Base-by-base conservation (phyloP, 1,284 basidiomycete species). In the Heterobasidion annosum region DNA sequence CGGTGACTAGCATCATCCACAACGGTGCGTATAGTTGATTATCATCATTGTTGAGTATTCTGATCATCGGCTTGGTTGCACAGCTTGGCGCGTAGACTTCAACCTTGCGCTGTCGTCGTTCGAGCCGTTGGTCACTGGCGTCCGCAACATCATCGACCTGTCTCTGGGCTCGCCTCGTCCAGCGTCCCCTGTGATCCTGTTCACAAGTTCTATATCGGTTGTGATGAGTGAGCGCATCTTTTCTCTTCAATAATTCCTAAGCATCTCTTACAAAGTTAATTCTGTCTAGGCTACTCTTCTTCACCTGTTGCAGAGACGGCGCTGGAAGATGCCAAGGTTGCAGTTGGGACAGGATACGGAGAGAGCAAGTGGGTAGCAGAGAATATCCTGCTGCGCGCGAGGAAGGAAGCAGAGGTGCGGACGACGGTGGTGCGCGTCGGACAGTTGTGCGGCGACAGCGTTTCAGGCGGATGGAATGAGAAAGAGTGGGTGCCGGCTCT, bases 401-500 rank as follows among this genome's bases (percentile, higher is more conserved):
- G 49, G 43, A 61, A 54, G 55, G 58, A 56, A 37, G 63, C 55
- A 2, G 58, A 58, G 0, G 57, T 75, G 33, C 57, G 56, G 3
- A 61, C 67, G 0, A 58, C 67, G 12, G 62, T 70, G 12, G 64
- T 75, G 7, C 68, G 75, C 12, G 67, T 77, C 37, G 75, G 74
- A 1, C 75, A 77, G 59, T 61, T 78, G 12, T 67, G 67, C 44
- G 74, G 75, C 3, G 65, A 66, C 48, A 57, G 61, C 8, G 52
- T 56, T 7, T 70, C 67, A 52, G 76, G 77, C 0, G 65, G 64
- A 12, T 78, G 77, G 76, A 71, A 69, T 47, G 60, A 65, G 47
- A 64, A 61, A 15, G 75, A 79, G 50, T 77, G 75, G 75, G 63
- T 76, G 10, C 75, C 75, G 0, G 64, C 67, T 45, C 63, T 78